Base-by-base conservation (phyloP, 495 filamentous ascomycete genomes). In the Annulohypoxylon moriforme region DNA sequence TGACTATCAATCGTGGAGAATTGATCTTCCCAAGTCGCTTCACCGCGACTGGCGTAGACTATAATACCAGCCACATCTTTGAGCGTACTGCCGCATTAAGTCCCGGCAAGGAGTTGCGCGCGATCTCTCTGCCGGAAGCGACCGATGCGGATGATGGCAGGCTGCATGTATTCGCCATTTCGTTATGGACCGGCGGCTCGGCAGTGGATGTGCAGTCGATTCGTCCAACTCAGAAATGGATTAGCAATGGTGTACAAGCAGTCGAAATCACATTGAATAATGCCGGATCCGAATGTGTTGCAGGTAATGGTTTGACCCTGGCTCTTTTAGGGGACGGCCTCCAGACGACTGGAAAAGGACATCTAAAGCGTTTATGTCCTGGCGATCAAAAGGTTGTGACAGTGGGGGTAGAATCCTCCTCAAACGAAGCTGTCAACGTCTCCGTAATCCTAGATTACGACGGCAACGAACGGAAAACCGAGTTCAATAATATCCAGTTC, bases 231-330 rank as follows among this genome's bases (percentile, higher is more conserved):
- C 85, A 87, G 70, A 85, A 87, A 13, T 77, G 77, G 77, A 55
- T 73, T 20, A 78, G 70, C 0, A 79, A 81, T 57, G 83, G 82
- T 27, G 77, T 78, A 18, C 87, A 89, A 69, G 81, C 83, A 47
- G 75, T 88, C 25, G 86, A 89, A 65, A 76, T 84, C 22, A 76
- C 78, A 5, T 58, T 89, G 34, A 87, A 88, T 62, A 88, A 89
- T 68, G 75, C 77, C 7, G 86, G 86, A 0, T 57, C 68, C 0
- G 79, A 81, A 9, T 84, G 81, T 55, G 73, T 83, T 29, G 70
- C 79, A 1, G 81, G 80, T 11, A 65, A 80, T 57, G 78, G 73
- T 1, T 73, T 87, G 14, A 71, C 65, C 0, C 50, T 86, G 4
- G 71, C 77, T 1, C 64, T 87, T 9, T 67, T 73, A 6, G 79